Percentiles rank a stretch among this genome's conserved stretches.
Evolutionary conservation across 768 basidiomycete genomes (phyloP).

Genomic region (Rhodotorula toruloides): DNA sequence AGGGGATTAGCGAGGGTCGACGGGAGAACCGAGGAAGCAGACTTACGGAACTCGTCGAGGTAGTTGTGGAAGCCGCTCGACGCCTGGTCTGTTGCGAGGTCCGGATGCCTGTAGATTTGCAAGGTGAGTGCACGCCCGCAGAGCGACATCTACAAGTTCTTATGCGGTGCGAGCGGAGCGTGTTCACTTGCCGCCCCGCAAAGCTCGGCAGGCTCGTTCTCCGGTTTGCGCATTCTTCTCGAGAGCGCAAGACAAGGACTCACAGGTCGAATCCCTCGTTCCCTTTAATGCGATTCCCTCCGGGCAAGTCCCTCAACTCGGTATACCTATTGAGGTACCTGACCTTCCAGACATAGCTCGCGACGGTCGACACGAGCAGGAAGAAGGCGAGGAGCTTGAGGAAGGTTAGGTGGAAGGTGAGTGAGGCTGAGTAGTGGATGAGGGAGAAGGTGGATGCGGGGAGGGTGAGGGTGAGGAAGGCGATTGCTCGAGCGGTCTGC

Average conservation of each 20-base stretch:
- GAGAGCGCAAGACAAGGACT: conserved; percentile 53
- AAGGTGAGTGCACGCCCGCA: conserved; percentile 51
- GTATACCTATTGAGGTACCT: conserved; percentile 50
- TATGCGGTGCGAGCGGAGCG: too few species aligned
- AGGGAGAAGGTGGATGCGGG: neutral
- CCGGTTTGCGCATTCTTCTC: too few species aligned
- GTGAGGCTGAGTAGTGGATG: conserved; percentile 20
- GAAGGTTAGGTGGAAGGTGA: conserved; percentile 68
- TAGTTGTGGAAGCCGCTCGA: conserved; percentile 82
- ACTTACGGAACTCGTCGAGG: conserved; percentile 79
- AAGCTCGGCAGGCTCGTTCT: neutral
- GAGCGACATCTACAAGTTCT: too few species aligned
- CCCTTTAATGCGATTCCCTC: conserved; percentile 30
- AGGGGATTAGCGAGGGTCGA: neutral
- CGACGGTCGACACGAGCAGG: conserved; percentile 61
- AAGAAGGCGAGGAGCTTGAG: conserved; percentile 78
- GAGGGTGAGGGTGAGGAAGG: conserved; percentile 8
- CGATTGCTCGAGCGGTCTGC: neutral
- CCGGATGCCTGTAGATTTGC: conserved; percentile 58
- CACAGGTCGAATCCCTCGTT: conserved; percentile 45
- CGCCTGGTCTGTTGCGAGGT: conserved; percentile 67
- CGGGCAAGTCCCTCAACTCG: conserved; percentile 47
- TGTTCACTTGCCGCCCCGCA: too few species aligned
- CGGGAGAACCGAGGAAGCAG: neutral
- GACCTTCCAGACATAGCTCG: conserved; percentile 70